These are phyloP conservation scores for Chrysanthemum makinoi DNA, from an alignment of 129 eudicot genomes.

Conservation along the genomic window DNA sequence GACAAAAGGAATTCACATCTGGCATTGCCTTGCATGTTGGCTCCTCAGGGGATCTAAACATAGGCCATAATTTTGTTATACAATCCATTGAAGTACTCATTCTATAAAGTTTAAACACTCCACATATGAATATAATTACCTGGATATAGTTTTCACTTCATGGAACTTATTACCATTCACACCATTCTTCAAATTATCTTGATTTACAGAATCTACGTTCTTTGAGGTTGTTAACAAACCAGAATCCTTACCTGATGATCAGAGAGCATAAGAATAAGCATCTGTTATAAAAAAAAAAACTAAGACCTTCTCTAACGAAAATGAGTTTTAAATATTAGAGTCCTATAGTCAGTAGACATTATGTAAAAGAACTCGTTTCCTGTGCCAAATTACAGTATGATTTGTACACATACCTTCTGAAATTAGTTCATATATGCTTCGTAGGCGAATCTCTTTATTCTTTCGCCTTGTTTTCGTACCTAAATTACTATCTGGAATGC, in stretches of 20 bases:
- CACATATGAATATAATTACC: conserved; percentile 28
- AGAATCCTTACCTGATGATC: conserved; percentile 39
- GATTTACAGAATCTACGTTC: conserved; percentile 25
- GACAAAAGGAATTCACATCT: conserved; percentile 37
- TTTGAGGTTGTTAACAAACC: conserved; percentile 25
- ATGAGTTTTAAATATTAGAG: conserved; percentile 2
- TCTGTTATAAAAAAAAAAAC: conserved; percentile 6
- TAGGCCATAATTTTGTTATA: conserved; percentile 21
- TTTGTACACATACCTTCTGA: conserved; percentile 41
- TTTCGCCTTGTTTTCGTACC: conserved; percentile 31
- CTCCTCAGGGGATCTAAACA: conserved; percentile 41
- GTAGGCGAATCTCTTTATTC: conserved; percentile 50
- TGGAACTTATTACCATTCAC: conserved; percentile 12
- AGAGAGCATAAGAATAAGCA: conserved; percentile 22
- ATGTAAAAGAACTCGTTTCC: no score
- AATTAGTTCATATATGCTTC: conserved; percentile 53
- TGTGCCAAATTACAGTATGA: background rate
- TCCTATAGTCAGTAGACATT: background rate
- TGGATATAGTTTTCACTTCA: conserved; percentile 21
- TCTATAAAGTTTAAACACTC: conserved; percentile 24
- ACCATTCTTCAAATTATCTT: conserved; percentile 27
- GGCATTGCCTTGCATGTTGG: conserved; percentile 21
- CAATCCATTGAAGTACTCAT: conserved; percentile 14
- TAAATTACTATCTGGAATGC: conserved; percentile 7
- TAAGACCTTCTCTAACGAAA: conserved; percentile 11